Evolutionary conservation across 2,329 filamentous ascomycete genomes (phyloP), one percentile per base, ranked within the genome.

Genomic region (Zymoseptoria crescenta): DNA sequence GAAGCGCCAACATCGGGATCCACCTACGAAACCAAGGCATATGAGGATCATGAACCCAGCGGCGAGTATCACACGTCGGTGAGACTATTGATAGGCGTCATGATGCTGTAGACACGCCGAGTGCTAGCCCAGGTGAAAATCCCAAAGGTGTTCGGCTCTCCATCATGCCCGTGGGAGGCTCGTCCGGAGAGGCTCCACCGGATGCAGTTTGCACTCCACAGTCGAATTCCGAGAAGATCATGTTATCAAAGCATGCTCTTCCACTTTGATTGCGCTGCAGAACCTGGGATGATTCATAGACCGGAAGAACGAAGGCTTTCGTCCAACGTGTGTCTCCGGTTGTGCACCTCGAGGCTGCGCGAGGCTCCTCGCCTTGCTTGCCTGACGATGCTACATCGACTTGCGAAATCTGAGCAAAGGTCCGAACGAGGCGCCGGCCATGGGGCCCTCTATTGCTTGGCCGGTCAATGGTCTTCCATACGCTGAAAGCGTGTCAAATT

Each of bases 21-120:
- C 64, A 64, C 60, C 58, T 59, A 62, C 60, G 60, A 58, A 54
- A 56, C 58, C 59, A 61, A 62, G 56, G 57, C 60, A 35, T 55
- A 59, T 52, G 57, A 64, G 59, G 49, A 54, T 56, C 48, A 48
- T 56, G 48, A 56, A 55, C 54, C 61, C 62, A 60, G 57, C 48
- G 45, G 54, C 56, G 56, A 57, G 60, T 57, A 56, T 63, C n/a
- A 56, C 59, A 57, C 62, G 58, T 61, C 58, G 55, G 58, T 56
- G 61, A 62, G 60, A 62, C 65, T 67, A 66, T 65, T 64, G 61
- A 64, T 67, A 67, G 65, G 56, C 58, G 35, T 45, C 35, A 45
- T 45, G 35, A 45, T 52, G 51, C 51, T 28, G 20, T 24, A 52
- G 20, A 19, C 8, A 52, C 24, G 30, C 51, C 51, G 35, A 16